phyloP scores from a whole-genome alignment of 2,329 filamentous ascomycete genomes.

The Calonectria ilicicola region DNA sequence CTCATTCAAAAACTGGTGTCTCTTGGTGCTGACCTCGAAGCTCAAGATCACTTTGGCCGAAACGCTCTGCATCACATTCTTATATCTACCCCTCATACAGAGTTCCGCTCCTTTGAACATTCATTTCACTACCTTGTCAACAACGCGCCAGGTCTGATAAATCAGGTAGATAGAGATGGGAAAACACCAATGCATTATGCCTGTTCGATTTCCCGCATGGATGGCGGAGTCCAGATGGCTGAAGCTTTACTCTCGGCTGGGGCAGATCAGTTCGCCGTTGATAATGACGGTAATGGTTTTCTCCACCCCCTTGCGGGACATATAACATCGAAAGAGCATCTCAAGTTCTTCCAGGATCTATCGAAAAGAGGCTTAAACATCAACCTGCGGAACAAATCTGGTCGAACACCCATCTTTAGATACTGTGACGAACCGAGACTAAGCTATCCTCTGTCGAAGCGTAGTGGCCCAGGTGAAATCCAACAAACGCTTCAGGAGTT shows the following conservation, averaged over 20 bases:
- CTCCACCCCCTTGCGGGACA: slow-evolving; percentile 35
- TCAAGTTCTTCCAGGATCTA: slow-evolving; percentile 32
- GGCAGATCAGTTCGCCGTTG: slow-evolving; percentile 29
- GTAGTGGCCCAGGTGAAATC: background rate
- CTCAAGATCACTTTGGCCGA: slow-evolving; percentile 32
- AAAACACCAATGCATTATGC: slow-evolving; percentile 43
- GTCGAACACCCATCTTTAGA: slow-evolving; percentile 42
- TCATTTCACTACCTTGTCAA: slow-evolving; percentile 19
- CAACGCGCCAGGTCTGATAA: slow-evolving; percentile 21
- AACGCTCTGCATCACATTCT: slow-evolving; percentile 41
- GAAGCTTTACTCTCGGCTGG: slow-evolving; percentile 33
- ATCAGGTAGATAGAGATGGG: slow-evolving; percentile 34
- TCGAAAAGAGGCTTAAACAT: slow-evolving; percentile 31
- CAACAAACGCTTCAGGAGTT: slow-evolving; percentile 26
- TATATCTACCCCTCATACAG: background rate
- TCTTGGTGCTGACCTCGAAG: slow-evolving; percentile 39
- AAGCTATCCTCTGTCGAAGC: no score
- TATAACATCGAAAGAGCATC: background rate
- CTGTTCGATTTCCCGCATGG: background rate
- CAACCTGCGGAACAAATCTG: slow-evolving; percentile 38
- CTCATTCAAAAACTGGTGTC: slow-evolving; percentile 34
- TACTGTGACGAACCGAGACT: slow-evolving; percentile 4
- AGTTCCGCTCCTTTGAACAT: background rate
- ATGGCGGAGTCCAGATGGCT: background rate
- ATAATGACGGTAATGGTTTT: slow-evolving; percentile 31